Evolutionary conservation across 306 rosid species (phyloP), one percentile per base, ranked within the genome.

Genomic region (Fagus crenata): DNA sequence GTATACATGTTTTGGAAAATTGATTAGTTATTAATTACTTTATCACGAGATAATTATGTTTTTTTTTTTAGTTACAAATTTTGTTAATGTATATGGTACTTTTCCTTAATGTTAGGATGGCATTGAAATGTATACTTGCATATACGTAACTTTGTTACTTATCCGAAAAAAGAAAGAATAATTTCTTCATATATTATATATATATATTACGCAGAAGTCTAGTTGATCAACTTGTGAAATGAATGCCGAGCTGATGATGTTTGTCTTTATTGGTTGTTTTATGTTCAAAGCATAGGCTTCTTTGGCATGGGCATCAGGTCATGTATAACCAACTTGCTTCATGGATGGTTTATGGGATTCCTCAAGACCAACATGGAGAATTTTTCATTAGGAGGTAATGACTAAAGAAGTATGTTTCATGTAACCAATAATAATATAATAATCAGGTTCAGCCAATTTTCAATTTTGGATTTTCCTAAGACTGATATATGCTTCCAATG

Each of bases 251-350:
- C 78, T 76, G 79, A 81, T 74, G 61, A 63, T 79, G 74, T 41
- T 49, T 14, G 1, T 67, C 35, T 39, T 73, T 51, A 54, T 75
- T 41, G 49, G 73, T 77, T 81, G 11, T 71, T 83, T 32, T 67
- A 36, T 86, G 84, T 67, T 86, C 89, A 83, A 89, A 90, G 80
- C 86, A 54, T 84, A 95, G 99, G 93, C 97, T 95, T 84, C 99
- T 95, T 73, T 92, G 99, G 99, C 99, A 92, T 51, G 97, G 93
- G 55, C 93, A 95, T 88, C 99, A 92, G 88, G 93, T 92, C 69
- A 83, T 95, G 93, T 92, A 95, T 81, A 91, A 95, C 78, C 99
- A 95, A 86, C 96, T 95, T 58, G 97, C 97, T 46, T 87, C 99
- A 3, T 92, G 99, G 99, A 88, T 92, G 93, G 91, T 95, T 72